Base-by-base conservation (phyloP, 2,329 filamentous ascomycete genomes). In the Fusarium sublunatum region DNA sequence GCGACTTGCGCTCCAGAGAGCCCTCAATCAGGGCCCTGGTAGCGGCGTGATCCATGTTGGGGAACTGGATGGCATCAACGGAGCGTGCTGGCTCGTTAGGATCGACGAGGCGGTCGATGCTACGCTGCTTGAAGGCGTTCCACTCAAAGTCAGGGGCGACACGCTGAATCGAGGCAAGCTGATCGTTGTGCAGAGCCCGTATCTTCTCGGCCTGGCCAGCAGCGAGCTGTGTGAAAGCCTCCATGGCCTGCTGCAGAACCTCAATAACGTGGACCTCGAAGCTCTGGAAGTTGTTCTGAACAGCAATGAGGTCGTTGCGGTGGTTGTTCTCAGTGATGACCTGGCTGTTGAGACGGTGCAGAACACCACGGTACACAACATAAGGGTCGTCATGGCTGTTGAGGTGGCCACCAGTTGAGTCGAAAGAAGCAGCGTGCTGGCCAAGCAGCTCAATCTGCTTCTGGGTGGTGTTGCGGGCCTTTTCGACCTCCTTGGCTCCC, bases 271-370 rank as follows among this genome's bases (percentile, higher is more conserved):
- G 93, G 0, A 88, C 83, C 77, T 99, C 95, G 69, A 98, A 99
- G 34, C 88, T 83, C 53, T 89, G 83, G 74, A 98, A 97, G 75
- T 92, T 92, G 79, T 90, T 89, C 78, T 99, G 95, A n/a, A 97
- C 91, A 9, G 89, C 86, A 61, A 99, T 85, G 54, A 98, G 85
- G 74, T 99, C 95, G 74, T 96, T 92, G 65, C 90, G 88, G 79
- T 96, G 94, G 81, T 93, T 96, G 83, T 99, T 99, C 81, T 99
- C 95, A 74, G 97, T 92, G 42, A 92, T 82, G 32, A 98, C 86
- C 80, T 99, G 95, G 81, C 91, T 94, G 83, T 92, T 89, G 52
- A 99, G 82, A 39, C 93, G 88, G 79, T 97, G 86, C 65, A 91
- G 79, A 55, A 97, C 88, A 58, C 91, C 91, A 29, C 94, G 88